Base-by-base conservation (phyloP, 441 rosid genomes). In the Arabidopsis hybrid region DNA sequence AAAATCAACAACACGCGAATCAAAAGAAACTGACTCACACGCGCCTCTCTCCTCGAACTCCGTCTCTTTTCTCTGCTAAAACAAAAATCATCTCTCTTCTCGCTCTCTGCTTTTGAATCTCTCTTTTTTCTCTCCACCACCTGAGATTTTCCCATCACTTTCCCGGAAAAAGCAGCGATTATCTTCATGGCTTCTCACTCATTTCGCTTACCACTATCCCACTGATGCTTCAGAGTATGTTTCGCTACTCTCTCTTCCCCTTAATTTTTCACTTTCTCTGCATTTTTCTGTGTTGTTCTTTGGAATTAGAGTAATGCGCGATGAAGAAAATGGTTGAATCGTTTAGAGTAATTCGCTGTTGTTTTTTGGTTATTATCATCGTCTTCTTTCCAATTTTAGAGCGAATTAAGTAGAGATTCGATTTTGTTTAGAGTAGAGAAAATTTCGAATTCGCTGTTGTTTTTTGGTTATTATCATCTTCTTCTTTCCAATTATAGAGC, bases 41-140 rank as follows among this genome's bases (percentile, higher is more conserved):
- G 79, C 79, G 75, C 74, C 74, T 52, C 69, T 60, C 72, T 47
- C 52, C 51, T 39, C 73, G 64, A 60, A 17, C 46, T 38, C 39
- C 14, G 64, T 59, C 64, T 59, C 62, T 21, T 60, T 59, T 47
- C 40, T 36, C 40, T 36, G 8, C 9, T 50, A 35, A 73, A 36
- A 14, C 26, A 36, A 17, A 66, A 52, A 67, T n/a, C 49, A 50
- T 39, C 71, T 65, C 49, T 45, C 65, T 14, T 43, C 32, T 4
- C 32, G 4, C 32, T 31, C 50, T 52, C 29, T 53, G 45, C 43
- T 34, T 69, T 32, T 69, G 21, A 16, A 47, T 47, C 52, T 16
- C 14, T 13, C 4, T 5, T 46, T 6, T 17, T 11, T 29, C 49
- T 60, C 78, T 67, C 73, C 13, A 38, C 45, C 62, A 14, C 45